A percentile compares a stretch with the other conserved stretches of the same genome.
These are phyloP conservation scores for Cercophora samala DNA, from an alignment of 495 filamentous ascomycete genomes.

Conservation along the genomic window DNA sequence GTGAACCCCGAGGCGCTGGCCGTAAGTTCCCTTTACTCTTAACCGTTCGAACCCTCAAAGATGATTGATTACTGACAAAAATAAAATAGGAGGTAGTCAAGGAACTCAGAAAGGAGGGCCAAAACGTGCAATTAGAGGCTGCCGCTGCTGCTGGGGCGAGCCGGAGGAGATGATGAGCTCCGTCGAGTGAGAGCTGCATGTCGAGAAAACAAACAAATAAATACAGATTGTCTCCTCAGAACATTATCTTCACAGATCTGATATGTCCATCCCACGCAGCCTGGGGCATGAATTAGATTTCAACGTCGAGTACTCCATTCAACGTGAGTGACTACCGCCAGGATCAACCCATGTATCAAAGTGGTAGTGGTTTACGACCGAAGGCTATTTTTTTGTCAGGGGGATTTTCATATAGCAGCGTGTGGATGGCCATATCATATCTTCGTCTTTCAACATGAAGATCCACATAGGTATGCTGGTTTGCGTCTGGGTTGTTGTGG, in stretches of 20 bases:
- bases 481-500: too few relatives aligned
- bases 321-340: too few relatives aligned
- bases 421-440: too few relatives aligned
- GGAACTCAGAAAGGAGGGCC: constrained; percentile 18
- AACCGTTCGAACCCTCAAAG: background rate
- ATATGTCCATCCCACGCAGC: too few relatives aligned
- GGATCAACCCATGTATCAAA: too few relatives aligned
- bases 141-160: constrained; percentile 5
- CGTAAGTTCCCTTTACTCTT: constrained; percentile 49
- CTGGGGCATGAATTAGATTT: too few relatives aligned
- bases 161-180: constrained; percentile 1
- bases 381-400: too few relatives aligned
- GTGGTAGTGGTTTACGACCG: too few relatives aligned
- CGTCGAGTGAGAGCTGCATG: background rate
- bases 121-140: constrained; percentile 16
- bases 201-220: background rate
- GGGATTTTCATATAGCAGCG: too few relatives aligned
- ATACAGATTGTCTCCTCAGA: background rate
- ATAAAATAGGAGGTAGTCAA: constrained; percentile 10
- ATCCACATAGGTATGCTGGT: too few relatives aligned
- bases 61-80: background rate
- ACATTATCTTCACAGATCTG: background rate
- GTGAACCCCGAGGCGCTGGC: constrained; percentile 94
- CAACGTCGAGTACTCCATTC: too few relatives aligned
- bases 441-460: too few relatives aligned